Evolutionary conservation across 805 yeast genomes (phyloP), one percentile per base, ranked within the genome.

Genomic region (Yarrowia osloensis): DNA sequence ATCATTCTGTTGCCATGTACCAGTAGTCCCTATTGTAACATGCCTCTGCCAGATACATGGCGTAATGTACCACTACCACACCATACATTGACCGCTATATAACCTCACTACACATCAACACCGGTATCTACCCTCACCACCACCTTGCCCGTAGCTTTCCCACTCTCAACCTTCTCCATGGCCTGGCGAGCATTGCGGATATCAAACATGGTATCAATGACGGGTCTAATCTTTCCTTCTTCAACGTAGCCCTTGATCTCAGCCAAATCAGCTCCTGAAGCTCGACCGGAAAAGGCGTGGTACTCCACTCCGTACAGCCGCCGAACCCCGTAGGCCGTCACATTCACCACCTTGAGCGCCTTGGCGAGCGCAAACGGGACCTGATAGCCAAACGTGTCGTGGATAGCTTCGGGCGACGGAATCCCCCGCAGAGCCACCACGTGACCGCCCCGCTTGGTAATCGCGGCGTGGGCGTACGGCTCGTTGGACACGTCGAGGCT

Each of bases 401-500:
- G 61, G 6, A 54, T 54, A 6, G 61, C 42, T 21, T 54, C 61
- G 5, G 61, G 61, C 2, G 61, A 35, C 15, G 61, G 61, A 11
- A 35, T n/a, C 2, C 61, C 61, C 37, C 61, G 3, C n/a, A 54
- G 44, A 35, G 61, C 42, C 8, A 37, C 61, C 17, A 54, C 61
- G 11, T 13, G 24, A 6, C 61, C 61, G 5, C 61, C 44, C 11
- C 61, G 26, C 28, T 54, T 54, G 9, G 61, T 54, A 17, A 54
- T 17, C 24, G 44, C 44, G 4, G 61, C 61, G 24, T 54, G 61
- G 17, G 31, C 31, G 2, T 11, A 54, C 6, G 44, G 61, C 44
- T 54, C 33, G 22, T 54, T 54, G 17, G 61, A 54, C 61, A 54
- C 61, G 33, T 54, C 61, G 17, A 54, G 12, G 19, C 31, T 26